phyloP scores from a whole-genome alignment of 148 eudicot species.

The Spergularia bocconei region DNA sequence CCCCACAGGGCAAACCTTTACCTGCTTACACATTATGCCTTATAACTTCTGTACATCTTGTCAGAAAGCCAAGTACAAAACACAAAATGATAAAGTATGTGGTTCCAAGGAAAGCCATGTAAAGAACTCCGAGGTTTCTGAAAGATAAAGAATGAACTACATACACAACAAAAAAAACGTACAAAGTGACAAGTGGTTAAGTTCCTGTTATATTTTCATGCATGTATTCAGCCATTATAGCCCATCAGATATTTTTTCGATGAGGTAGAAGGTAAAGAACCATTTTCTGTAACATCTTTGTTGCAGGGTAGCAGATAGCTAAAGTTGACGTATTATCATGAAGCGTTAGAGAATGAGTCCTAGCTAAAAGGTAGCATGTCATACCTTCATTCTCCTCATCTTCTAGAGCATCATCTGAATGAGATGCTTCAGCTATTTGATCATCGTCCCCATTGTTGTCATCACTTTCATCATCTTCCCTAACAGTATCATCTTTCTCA shows the following conservation, averaged over 20 bases:
- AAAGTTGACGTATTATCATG: background rate
- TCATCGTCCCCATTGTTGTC: conserved; percentile 37
- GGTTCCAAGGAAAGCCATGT: no score
- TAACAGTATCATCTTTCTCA: conserved; percentile 27
- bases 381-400: conserved; percentile 39
- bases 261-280: background rate
- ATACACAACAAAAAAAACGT: no score
- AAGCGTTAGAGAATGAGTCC: background rate
- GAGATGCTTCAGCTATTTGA: conserved; percentile 30
- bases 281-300: background rate
- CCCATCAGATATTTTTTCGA: no score
- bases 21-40: background rate
- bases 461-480: conserved; percentile 31
- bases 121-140: no score
- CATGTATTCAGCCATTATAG: no score
- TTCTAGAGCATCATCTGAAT: conserved; percentile 40
- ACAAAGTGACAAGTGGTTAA: no score
- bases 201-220: no score
- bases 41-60: background rate
- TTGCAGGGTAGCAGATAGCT: background rate
- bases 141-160: no score
- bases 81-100: background rate
- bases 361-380: conserved; percentile 31
- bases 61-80: background rate
- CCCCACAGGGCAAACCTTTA: background rate